Conservation (phyloP, 305 asterid species). For the Fraxinus baroniana region DNA sequence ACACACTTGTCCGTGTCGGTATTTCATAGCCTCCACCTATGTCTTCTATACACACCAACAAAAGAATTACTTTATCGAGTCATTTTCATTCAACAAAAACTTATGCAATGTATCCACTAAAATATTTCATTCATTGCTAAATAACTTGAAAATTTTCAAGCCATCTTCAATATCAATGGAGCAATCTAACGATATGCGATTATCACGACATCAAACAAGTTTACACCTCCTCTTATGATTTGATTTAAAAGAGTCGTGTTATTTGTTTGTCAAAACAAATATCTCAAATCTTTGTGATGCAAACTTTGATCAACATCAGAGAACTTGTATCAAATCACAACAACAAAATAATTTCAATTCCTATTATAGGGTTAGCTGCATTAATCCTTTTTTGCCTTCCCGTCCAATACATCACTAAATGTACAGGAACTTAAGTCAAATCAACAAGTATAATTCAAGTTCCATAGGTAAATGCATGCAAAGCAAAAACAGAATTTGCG, state of each 20-base stretch:
- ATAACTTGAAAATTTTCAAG: neutral
- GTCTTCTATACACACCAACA: neutral
- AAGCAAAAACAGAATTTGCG: neutral
- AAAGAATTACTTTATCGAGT: neutral
- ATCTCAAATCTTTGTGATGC: neutral
- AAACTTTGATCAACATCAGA: constrained; percentile 4
- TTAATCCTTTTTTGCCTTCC: neutral
- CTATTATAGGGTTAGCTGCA: neutral
- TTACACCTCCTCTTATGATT: neutral
- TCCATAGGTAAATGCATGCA: constrained; percentile 4
- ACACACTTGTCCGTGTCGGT: no score
- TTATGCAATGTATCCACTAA: neutral
- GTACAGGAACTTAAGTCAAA: neutral
- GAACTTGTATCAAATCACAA: constrained; percentile 11
- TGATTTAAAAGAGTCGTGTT: constrained; percentile 8
- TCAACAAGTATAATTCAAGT: constrained; percentile 9
- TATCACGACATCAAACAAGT: neutral
- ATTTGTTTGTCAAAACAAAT: neutral
- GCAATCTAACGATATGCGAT: neutral
- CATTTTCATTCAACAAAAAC: constrained; percentile 2
- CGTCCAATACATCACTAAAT: neutral
- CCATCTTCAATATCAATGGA: neutral
- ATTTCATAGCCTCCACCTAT: neutral
- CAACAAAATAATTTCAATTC: constrained; percentile 1
- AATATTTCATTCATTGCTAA: neutral